Evolutionary conservation across 2,329 filamentous ascomycete species (phyloP).

Genomic region (Leptographium procerum): DNA sequence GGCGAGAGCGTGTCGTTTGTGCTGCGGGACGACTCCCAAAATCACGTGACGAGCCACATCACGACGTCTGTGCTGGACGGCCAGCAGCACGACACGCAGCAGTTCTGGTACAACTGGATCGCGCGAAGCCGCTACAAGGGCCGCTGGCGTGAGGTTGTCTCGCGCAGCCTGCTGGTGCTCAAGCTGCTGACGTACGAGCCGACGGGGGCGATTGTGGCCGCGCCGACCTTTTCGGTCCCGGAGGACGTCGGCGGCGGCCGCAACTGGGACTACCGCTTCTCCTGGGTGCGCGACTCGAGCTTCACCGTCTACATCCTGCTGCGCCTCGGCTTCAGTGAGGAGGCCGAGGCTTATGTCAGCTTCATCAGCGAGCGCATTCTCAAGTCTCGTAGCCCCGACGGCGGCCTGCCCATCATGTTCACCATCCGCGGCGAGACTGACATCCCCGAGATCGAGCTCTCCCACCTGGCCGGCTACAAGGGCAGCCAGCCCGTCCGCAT

Average conservation of each 20-base stretch:
- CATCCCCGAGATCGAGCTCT: conserved; percentile 57
- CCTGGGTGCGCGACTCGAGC: conserved; percentile 66
- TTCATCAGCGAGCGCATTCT: conserved; percentile 65
- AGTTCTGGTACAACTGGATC: conserved; percentile 66
- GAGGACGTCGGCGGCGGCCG: conserved; percentile 57
- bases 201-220: conserved; percentile 65
- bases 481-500: conserved; percentile 62
- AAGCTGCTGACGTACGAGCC: conserved; percentile 71
- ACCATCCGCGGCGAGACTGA: conserved; percentile 65
- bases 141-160: conserved; percentile 60
- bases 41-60: conserved; percentile 46
- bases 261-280: conserved; percentile 67
- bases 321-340: conserved; percentile 61
- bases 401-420: conserved; percentile 69
- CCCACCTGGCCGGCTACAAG: conserved; percentile 62
- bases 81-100: conserved; percentile 58
- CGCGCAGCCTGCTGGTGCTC: conserved; percentile 59
- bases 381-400: conserved; percentile 45
- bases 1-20: conserved; percentile 61
- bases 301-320: conserved; percentile 71
- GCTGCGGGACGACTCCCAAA: conserved; percentile 48
- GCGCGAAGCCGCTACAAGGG: conserved; percentile 59
- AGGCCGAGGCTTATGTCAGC: conserved; percentile 67
- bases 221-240: conserved; percentile 66
- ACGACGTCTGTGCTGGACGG: conserved; percentile 45